phyloP scores from a whole-genome alignment of 1,139 yeast species.

The Pneumocystis jirovecii region DNA sequence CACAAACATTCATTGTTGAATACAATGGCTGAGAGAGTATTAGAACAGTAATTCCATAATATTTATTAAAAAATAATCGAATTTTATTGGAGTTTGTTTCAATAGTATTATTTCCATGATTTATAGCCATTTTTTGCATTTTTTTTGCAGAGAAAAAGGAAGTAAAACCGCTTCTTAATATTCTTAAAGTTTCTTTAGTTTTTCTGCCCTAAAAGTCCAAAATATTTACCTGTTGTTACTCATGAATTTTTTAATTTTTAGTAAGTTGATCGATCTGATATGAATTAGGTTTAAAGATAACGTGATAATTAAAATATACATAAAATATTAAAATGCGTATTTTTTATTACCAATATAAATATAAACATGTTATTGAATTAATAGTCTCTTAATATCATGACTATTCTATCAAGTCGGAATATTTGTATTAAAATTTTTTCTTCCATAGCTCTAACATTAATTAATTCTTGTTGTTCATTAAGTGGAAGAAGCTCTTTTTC shows the following conservation, averaged over 20 bases:
- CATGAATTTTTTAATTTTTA: not conserved
- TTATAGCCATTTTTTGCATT: not conserved
- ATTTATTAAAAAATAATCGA: not conserved
- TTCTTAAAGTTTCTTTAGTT: not conserved
- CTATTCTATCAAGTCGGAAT: slow-evolving; percentile 24
- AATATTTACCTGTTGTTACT: not conserved
- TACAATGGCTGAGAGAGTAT: slow-evolving; percentile 43
- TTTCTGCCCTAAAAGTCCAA: not conserved
- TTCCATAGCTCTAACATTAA: slow-evolving; percentile 30
- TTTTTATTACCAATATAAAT: not conserved
- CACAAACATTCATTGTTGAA: slow-evolving; percentile 59
- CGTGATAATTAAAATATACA: not conserved
- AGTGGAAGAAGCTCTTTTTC: slow-evolving; percentile 62
- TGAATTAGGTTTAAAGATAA: not conserved
- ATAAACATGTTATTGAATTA: slow-evolving; percentile 10
- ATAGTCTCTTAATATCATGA: slow-evolving; percentile 28
- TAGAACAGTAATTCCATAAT: slow-evolving; percentile 14
- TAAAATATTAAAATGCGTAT: not conserved
- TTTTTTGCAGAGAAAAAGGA: not conserved
- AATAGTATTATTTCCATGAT: not conserved
- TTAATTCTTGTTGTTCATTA: slow-evolving; percentile 59
- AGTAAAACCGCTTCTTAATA: not conserved
- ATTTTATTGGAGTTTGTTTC: not conserved
- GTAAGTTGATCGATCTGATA: too few relatives aligned
- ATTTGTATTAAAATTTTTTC: slow-evolving; percentile 24